These are phyloP conservation scores for Erysiphe pulchra DNA, from an alignment of 2,329 filamentous ascomycete species.

Conservation along the genomic window DNA sequence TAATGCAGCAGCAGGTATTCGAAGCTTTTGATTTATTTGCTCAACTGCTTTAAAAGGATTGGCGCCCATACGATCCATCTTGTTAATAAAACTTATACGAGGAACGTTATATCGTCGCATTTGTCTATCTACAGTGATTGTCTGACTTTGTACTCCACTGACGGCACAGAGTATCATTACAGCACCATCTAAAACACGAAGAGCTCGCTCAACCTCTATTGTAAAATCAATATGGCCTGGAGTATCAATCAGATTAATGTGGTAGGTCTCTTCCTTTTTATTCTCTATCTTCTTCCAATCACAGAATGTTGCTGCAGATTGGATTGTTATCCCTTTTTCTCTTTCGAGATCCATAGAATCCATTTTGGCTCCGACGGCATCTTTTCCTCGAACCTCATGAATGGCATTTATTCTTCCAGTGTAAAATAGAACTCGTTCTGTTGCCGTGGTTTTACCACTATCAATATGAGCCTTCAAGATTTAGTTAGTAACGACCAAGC, in stretches of 20 bases:
- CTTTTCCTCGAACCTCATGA: slow-evolving; percentile 86
- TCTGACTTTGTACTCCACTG: slow-evolving; percentile 90
- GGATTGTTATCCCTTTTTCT: slow-evolving; percentile 97
- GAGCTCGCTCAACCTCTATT: slow-evolving; percentile 86
- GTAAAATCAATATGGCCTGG: slow-evolving; percentile 98
- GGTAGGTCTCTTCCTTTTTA: slow-evolving; percentile 70
- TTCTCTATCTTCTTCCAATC: slow-evolving; percentile 81
- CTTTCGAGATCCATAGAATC: slow-evolving; percentile 98
- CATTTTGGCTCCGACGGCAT: slow-evolving; percentile 95
- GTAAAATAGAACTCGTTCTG: slow-evolving; percentile 93
- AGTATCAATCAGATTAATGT: slow-evolving; percentile 96
- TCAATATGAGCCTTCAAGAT: slow-evolving; percentile 65
- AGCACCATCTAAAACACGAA: slow-evolving; percentile 84
- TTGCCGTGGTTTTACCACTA: slow-evolving; percentile 90
- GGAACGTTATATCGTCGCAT: slow-evolving; percentile 98
- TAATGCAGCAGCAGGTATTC: slow-evolving; percentile 73
- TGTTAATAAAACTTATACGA: slow-evolving; percentile 90
- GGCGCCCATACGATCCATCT: slow-evolving; percentile 97
- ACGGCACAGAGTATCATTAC: slow-evolving; percentile 98
- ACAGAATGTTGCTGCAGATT: slow-evolving; percentile 92
- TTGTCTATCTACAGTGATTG: slow-evolving; percentile 91
- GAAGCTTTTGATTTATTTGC: slow-evolving; percentile 90
- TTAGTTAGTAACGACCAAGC: not conserved
- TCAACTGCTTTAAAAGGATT: slow-evolving; percentile 96
- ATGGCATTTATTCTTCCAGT: slow-evolving; percentile 92